These are phyloP conservation scores for Isabelozyma rhagii DNA, from an alignment of 805 yeast species.

Conservation along the genomic window DNA sequence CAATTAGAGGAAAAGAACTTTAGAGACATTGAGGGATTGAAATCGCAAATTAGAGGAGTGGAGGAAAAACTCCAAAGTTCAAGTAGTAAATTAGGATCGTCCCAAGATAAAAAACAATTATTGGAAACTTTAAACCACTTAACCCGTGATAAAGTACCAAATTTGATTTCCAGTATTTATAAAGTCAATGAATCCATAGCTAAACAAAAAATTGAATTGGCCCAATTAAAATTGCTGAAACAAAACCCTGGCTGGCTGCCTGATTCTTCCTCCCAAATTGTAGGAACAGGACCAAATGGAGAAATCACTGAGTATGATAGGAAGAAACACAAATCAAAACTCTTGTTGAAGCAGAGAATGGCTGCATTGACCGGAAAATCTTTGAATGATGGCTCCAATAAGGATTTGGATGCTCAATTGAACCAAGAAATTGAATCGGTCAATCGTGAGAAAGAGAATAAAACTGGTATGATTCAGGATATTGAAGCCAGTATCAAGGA, in stretches of 20 bases:
- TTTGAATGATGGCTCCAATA: constrained; percentile 39
- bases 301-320: constrained; percentile 80
- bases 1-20: constrained; percentile 38
- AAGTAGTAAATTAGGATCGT: constrained; percentile 27
- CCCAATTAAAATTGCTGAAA: constrained; percentile 51
- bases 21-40: constrained; percentile 62
- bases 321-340: constrained; percentile 75
- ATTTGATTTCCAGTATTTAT: constrained; percentile 59
- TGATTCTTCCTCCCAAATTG: constrained; percentile 36
- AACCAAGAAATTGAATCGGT: constrained; percentile 50
- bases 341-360: constrained; percentile 79
- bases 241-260: constrained; percentile 64
- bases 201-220: constrained; percentile 60
- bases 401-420: constrained; percentile 53
- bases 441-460: constrained; percentile 52
- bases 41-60: constrained; percentile 51
- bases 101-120: constrained; percentile 49
- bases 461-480: constrained; percentile 62
- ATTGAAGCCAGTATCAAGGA: constrained; percentile 69
- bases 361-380: constrained; percentile 84
- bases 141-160: constrained; percentile 67
- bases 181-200: constrained; percentile 68
- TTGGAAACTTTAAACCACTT: constrained; percentile 56
- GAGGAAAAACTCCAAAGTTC: constrained; percentile 37
- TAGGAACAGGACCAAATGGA: constrained; percentile 87